These are phyloP conservation scores for Lavandula angustifolia DNA, from an alignment of 257 asterid species.

Conservation along the genomic window DNA sequence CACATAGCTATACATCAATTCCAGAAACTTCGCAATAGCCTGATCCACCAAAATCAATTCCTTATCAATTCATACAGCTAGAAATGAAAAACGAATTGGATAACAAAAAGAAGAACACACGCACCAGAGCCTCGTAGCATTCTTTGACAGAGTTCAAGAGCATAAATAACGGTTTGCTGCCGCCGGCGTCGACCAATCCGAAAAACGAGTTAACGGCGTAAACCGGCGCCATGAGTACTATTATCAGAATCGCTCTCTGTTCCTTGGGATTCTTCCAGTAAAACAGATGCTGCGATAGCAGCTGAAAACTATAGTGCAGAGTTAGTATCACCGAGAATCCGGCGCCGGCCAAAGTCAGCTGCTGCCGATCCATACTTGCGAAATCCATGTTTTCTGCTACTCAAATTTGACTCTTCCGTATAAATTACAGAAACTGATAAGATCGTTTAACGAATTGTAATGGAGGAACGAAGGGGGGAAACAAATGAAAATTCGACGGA, in stretches of 20 bases:
- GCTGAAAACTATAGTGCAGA: slow-evolving; percentile 76
- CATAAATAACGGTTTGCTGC: slow-evolving; percentile 63
- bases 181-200: slow-evolving; percentile 64
- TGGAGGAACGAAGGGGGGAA: background rate
- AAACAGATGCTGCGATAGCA: slow-evolving; percentile 73
- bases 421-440: background rate
- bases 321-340: slow-evolving; percentile 63
- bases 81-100: background rate
- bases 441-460: background rate
- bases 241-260: slow-evolving; percentile 70
- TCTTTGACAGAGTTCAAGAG: slow-evolving; percentile 64
- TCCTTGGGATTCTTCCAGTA: slow-evolving; percentile 90
- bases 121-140: slow-evolving; percentile 84
- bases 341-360: slow-evolving; percentile 62
- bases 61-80: slow-evolving; percentile 5
- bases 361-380: slow-evolving; percentile 59
- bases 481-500: background rate
- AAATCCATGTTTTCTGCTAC: slow-evolving; percentile 50
- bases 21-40: slow-evolving; percentile 88
- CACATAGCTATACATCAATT: slow-evolving; percentile 70
- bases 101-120: slow-evolving; percentile 14
- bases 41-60: slow-evolving; percentile 33
- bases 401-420: slow-evolving; percentile 30
- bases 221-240: slow-evolving; percentile 76
- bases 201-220: slow-evolving; percentile 71